These are phyloP conservation scores for Fistulinella staudtii DNA, from an alignment of 1,284 basidiomycete species.

Conservation along the genomic window DNA sequence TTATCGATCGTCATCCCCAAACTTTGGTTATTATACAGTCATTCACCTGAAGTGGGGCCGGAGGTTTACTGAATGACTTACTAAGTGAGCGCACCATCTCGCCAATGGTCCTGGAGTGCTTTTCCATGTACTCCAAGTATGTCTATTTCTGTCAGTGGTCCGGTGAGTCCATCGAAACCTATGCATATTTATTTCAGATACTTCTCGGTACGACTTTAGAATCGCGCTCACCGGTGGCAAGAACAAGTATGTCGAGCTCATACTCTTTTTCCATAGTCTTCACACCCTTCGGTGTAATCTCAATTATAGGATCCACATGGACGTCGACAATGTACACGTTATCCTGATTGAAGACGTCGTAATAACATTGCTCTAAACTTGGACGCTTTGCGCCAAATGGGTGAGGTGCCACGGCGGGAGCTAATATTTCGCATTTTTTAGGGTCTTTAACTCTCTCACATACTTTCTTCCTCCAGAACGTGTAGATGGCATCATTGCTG, in stretches of 20 bases:
- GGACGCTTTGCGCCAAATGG: conserved; percentile 10
- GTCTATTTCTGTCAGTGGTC: conserved; percentile 6
- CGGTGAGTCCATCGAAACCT: conserved; percentile 12
- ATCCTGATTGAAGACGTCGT: conserved; percentile 17
- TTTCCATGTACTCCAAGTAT: conserved; percentile 9
- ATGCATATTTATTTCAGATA: background rate
- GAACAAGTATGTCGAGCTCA: conserved; percentile 14
- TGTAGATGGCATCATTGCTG: conserved; percentile 6
- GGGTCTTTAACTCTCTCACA: conserved; percentile 13
- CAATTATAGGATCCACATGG: conserved; percentile 7
- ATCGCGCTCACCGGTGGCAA: conserved; percentile 13
- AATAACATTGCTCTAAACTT: conserved; percentile 10
- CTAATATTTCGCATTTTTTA: conserved; percentile 13
- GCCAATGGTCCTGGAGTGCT: conserved; percentile 18
- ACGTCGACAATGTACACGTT: conserved; percentile 15
- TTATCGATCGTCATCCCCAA: conserved; percentile 20
- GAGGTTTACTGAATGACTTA: background rate
- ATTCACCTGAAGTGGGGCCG: background rate
- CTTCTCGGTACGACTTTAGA: no score
- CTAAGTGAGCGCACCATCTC: conserved; percentile 14
- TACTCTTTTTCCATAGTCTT: conserved; percentile 10
- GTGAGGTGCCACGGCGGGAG: conserved; percentile 13
- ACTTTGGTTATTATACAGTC: conserved; percentile 2
- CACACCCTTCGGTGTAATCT: conserved; percentile 12
- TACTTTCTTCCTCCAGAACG: conserved; percentile 20